Base-by-base conservation (phyloP, 805 yeast species). In the Schizosaccharomyces lindneri region DNA sequence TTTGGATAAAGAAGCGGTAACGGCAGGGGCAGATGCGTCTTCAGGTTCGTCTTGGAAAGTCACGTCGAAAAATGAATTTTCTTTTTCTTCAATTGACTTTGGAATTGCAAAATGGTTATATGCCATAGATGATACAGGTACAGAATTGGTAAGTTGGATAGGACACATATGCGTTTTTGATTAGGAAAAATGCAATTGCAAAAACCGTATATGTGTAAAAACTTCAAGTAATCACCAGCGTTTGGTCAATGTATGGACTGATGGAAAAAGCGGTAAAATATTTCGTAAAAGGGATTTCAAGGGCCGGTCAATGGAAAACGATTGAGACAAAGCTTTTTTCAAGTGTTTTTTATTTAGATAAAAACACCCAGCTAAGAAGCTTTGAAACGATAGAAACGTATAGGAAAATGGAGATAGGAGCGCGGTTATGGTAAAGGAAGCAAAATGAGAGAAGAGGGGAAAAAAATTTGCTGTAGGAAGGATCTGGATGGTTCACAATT, bases 11-110 rank as follows among this genome's bases (percentile, higher is more conserved):
- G 51, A n/a, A 46, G 27, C 27, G 3, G 27, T 24, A 46, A 29
- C 19, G 27, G 57, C 36, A 15, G 57, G 19, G 3, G 57, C 31
- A 24, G 31, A 19, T 9, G 57, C n/a, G 19, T 51, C 57, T 21
- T 51, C 57, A n/a, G 57, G 57, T 29, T 51, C 57, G 36, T 51
- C 57, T 29, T 51, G 57, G 27, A 51, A 51, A 21, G 57, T 51
- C n/a, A 51, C 57, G 57, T 51, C 57, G 32, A 51, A 51, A 51
- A 51, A 29, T 6, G 57, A 51, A 11, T 51, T 51, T 29, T 51
- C 57, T 29, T 51, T 51, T 51, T 51, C 57, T 17, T 51, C 57
- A 17, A 51, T 29, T 21, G 31, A 17, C 27, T 51, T 51, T 17
- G 57, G 57, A 51, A 51, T 51, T 17, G 36, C n/a, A 29, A 51